phyloP scores from a whole-genome alignment of 2,329 filamentous ascomycete genomes.

The Neofusicoccum sp. region DNA sequence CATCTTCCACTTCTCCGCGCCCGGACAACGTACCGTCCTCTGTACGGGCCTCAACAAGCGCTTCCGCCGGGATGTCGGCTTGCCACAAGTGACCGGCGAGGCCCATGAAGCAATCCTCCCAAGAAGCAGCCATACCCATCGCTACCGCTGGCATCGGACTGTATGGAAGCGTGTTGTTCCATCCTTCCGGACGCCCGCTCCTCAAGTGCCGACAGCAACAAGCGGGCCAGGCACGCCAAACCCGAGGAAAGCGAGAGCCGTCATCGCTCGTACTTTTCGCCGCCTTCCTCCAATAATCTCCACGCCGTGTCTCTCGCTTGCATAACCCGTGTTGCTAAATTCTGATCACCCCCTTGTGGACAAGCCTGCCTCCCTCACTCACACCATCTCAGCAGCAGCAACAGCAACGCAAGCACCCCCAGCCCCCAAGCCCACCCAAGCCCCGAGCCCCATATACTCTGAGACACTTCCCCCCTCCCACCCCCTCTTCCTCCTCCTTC shows the following conservation, averaged over 20 bases:
- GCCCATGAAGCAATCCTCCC: neutral
- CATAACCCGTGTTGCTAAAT: constrained; percentile 7
- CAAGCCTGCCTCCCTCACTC: neutral
- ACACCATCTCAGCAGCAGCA: neutral
- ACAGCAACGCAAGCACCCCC: too few species aligned
- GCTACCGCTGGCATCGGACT: neutral
- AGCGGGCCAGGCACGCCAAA: too few species aligned
- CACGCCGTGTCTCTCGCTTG: neutral
- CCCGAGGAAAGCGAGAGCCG: too few species aligned
- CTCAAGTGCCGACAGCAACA: too few species aligned
- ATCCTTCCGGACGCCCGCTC: neutral
- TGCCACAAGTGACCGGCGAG: neutral
- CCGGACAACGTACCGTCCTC: neutral
- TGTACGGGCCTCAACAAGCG: too few species aligned
- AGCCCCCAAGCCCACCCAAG: too few species aligned
- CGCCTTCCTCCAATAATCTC: neutral
- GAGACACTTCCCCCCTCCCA: neutral
- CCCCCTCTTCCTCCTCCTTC: neutral
- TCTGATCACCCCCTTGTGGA: neutral
- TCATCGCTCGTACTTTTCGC: too few species aligned
- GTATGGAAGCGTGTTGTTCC: too few species aligned
- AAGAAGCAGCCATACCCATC: neutral
- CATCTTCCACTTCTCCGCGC: neutral
- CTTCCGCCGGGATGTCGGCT: neutral
- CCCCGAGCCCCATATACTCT: neutral